Base-by-base conservation (phyloP, 2,329 filamentous ascomycete genomes). In the Fusarium miscanthi region DNA sequence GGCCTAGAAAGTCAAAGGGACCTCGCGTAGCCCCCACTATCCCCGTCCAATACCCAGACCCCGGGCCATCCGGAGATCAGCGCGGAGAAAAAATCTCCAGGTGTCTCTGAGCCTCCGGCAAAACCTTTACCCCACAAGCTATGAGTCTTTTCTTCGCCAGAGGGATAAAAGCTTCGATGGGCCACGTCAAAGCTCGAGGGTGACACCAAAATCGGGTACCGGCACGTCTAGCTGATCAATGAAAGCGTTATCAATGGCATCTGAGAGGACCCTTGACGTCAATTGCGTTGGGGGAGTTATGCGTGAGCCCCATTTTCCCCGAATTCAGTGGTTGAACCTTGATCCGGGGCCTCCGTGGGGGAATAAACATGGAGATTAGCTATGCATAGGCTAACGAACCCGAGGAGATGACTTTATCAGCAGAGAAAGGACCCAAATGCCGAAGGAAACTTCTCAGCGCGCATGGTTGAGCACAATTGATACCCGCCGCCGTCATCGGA, bases 151-250 rank as follows among this genome's bases (percentile, higher is more conserved):
- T 66, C 45, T 42, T 59, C 21, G 7, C 21, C 11, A 37, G 45
- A 66, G 45, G 62, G 64, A 66, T 66, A 66, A 66, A 66, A 60
- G 64, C 45, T 66, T 49, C 4, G n/a, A 37, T 37, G 33, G 38
- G 25, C 62, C 45, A 60, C 62, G 31, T 66, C 45, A 66, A 59
- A 52, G 27, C 45, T n/a, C 27, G 40, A 60, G 30, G 8, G 40
- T 41, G 43, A 51, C 56, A 60, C 40, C 51, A 45, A 58, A 58
- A 30, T 58, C 64, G 64, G 64, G 21, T 66, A 66, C 14, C 64
- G 64, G 64, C 64, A 66, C 64, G 25, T 43, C 40, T 59, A 46
- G 27, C 10, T 65, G 40, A 42, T 49, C 64, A 27, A n/a, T 33
- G 25, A 21, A 25, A 16, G 12, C 27, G 40, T 25, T 42, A 27